Evolutionary conservation across 2,329 filamentous ascomycete genomes (phyloP), one percentile per base, ranked within the genome.

Genomic region (Pseudogymnoascus sp.): DNA sequence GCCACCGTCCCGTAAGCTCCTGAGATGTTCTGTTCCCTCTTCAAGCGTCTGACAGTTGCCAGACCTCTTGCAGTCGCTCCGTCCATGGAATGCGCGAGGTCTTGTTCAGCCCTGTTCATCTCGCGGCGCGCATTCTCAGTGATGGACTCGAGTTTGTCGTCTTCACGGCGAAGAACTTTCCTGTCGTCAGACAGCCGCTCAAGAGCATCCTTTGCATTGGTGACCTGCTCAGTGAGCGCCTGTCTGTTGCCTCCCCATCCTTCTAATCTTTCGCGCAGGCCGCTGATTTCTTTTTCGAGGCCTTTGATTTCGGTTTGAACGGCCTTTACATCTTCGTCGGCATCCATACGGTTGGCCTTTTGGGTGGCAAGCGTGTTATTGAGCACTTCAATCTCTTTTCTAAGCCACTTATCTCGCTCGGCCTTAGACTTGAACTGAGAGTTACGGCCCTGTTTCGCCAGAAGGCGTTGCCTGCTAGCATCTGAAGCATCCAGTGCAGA

Each of bases 1-100:
- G 93, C 92, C 38, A 99, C 76, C 0, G 92, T 96, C 59, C 95
- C 94, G 72, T 96, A 95, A 1, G 94, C 91, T 25, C 94, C 94
- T 1, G 89, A 84, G 5, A 97, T 84, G 64, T 91, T 85, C 66
- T 88, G 80, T 67, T 95, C 87, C 58, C 85, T 83, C 75, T 92
- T 93, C 69, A 97, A 82, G 45, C 89, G 86, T 62, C 91, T 87
- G 16, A 99, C 89, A 2, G 90, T 88, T n/a, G 90, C 89, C 52
- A 99, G 81, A 70, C 93, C 94, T 59, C 90, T 85, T 63, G 90
- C 89, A 4, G 92, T 97, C 62, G 90, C 89, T 64, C 89, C 85
- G 72, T 99, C 94, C 86, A 97, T 95, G 71, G 91, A 88, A 39
- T 92, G 86, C 2, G 89, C 87, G 14, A 97, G 80, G 64, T 84